Base-by-base conservation (phyloP, 257 asterid species). In the Cordia subcordata region DNA sequence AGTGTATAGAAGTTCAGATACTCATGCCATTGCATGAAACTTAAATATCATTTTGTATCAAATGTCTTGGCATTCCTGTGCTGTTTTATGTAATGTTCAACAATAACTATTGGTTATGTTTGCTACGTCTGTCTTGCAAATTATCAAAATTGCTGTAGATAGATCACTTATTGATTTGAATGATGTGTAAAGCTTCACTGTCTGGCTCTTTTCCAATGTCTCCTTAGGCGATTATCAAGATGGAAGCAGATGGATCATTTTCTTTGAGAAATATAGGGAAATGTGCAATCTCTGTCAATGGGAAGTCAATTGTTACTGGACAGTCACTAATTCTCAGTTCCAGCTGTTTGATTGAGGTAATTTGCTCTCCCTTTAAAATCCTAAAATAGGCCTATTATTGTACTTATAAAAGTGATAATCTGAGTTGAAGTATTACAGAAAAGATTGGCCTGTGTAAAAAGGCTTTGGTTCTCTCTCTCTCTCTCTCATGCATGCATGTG, bases 311-410 rank as follows among this genome's bases (percentile, higher is more conserved):
- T 69, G 86, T 79, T 55, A 72, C 68, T 65, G 96, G 97, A 17
- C 91, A 85, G 74, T 69, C 76, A 68, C 77, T 84, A 68, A 75
- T 71, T 66, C 97, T 93, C 58, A 62, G 75, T 60, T 63, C 87
- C 61, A 76, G 85, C 70, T 86, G 95, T 75, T 75, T 93, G 75
- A 89, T 93, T 49, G 99, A 93, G 97, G 99, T 86, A 88, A 39
- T 50, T 51, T 59, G 13, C 64, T 62, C 64, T 39, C 58, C 51
- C 22, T 49, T 22, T 38, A 17, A 35, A 20, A 53, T 5, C 14
- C 65, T 63, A 9, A 47, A 58, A 15, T 20, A n/a, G n/a, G 3
- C 4, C 32, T 21, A 8, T 35, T 49, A 10, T 17, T 11, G 20
- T 56, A 13, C 11, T 49, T 37, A 11, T 39, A 17, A 17, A 21